Conservation (phyloP, 306 rosid genomes). For the Malus sylvestris region DNA sequence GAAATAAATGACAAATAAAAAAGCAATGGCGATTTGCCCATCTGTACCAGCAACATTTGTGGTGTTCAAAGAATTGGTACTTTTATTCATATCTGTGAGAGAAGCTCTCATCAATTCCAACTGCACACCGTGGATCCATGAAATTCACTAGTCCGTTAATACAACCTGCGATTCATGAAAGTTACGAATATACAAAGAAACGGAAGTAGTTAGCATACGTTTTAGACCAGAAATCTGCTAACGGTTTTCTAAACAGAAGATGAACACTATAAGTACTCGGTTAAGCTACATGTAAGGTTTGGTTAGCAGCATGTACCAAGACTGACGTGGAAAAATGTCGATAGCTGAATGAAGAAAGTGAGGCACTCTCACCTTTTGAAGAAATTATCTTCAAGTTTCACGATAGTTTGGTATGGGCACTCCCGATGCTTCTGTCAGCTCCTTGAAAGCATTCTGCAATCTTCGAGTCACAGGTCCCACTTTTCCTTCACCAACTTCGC, state of each 20-base stretch:
- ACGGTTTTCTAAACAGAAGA: neutral
- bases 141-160: neutral
- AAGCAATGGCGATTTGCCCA: neutral
- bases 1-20: neutral
- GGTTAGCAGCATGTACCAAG: neutral
- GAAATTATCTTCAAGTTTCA: neutral
- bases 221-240: neutral
- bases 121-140: neutral
- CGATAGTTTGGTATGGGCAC: conserved; percentile 25
- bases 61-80: neutral
- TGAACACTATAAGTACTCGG: too few species aligned
- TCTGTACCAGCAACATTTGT: neutral
- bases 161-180: neutral
- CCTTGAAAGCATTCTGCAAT: conserved; percentile 64
- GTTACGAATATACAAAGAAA: neutral
- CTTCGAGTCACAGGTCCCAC: conserved; percentile 64
- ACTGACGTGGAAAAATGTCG: neutral
- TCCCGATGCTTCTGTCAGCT: conserved; percentile 59
- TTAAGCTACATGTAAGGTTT: too few species aligned
- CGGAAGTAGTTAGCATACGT: neutral
- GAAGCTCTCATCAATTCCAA: neutral
- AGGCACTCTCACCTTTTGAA: neutral
- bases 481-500: conserved; percentile 63
- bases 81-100: neutral
- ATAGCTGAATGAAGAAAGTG: neutral